These are phyloP conservation scores for Cystofilobasidium capitatum DNA, from an alignment of 768 basidiomycete genomes.

Conservation along the genomic window DNA sequence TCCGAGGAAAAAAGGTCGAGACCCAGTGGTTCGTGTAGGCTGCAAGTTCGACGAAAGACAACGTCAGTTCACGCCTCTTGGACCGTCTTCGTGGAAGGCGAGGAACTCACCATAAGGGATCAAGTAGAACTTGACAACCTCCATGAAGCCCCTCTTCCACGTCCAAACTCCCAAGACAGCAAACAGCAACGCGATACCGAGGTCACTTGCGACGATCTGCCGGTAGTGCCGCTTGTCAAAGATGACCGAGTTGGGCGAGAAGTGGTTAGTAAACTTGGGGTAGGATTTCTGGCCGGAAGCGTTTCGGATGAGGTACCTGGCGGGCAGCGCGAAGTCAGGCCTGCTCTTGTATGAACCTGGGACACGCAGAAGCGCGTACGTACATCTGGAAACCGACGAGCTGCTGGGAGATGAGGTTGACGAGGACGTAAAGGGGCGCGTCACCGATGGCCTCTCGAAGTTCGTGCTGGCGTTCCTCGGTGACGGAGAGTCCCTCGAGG, in stretches of 20 bases:
- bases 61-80: too few species aligned
- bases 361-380: constrained; percentile 18
- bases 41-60: too few species aligned
- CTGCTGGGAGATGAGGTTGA: constrained; percentile 42
- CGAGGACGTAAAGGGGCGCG: constrained; percentile 56
- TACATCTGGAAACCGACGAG: constrained; percentile 47
- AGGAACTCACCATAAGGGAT: constrained; percentile 61
- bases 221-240: constrained; percentile 69
- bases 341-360: not conserved
- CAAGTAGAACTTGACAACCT: constrained; percentile 68
- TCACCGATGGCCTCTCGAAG: constrained; percentile 81
- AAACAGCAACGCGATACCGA: constrained; percentile 70
- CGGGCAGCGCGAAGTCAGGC: constrained; percentile 40
- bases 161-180: constrained; percentile 51
- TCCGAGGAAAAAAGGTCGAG: not conserved
- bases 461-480: constrained; percentile 34
- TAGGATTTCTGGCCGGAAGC: constrained; percentile 77
- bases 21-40: too few species aligned
- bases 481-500: constrained; percentile 47
- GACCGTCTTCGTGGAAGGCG: too few species aligned
- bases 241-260: constrained; percentile 65
- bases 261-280: constrained; percentile 72
- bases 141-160: constrained; percentile 55
- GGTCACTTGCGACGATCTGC: constrained; percentile 70
- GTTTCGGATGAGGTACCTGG: constrained; percentile 68